These are phyloP conservation scores for Solanum gracilifrons DNA, from an alignment of 257 asterid genomes.

Conservation along the genomic window DNA sequence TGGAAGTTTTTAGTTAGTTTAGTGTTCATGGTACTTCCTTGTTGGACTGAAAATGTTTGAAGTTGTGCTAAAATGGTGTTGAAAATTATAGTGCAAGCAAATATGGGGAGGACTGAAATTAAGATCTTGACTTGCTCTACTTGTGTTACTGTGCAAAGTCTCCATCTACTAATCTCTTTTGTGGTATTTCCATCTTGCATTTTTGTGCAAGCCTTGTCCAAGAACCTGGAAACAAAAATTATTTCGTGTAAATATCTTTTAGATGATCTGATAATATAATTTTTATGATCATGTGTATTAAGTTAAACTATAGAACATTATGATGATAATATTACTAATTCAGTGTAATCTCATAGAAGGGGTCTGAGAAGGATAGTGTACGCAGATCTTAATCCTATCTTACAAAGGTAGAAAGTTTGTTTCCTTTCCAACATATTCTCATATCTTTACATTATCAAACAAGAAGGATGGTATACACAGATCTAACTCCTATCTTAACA, in stretches of 20 bases:
- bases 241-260: background rate
- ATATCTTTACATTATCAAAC: background rate
- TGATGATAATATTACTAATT: background rate
- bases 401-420: background rate
- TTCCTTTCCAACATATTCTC: background rate
- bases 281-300: background rate
- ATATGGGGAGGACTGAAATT: conserved; percentile 60
- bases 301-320: background rate
- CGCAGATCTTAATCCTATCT: background rate
- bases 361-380: background rate
- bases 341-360: background rate
- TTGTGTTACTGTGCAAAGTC: conserved; percentile 44
- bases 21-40: conserved; percentile 78
- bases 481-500: background rate
- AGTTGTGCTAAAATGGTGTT: conserved; percentile 85
- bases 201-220: conserved; percentile 90
- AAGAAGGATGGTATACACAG: background rate
- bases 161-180: conserved; percentile 45
- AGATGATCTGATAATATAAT: background rate
- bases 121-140: conserved; percentile 72
- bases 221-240: conserved; percentile 31
- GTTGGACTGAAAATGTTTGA: conserved; percentile 96
- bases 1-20: conserved; percentile 43
- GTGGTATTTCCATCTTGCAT: conserved; percentile 15
- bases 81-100: conserved; percentile 87